A percentile compares a stretch with the other conserved stretches of the same genome.
These are phyloP conservation scores for Podila clonocystis DNA, from an alignment of 192 early-diverging fungal species.

Conservation along the genomic window DNA sequence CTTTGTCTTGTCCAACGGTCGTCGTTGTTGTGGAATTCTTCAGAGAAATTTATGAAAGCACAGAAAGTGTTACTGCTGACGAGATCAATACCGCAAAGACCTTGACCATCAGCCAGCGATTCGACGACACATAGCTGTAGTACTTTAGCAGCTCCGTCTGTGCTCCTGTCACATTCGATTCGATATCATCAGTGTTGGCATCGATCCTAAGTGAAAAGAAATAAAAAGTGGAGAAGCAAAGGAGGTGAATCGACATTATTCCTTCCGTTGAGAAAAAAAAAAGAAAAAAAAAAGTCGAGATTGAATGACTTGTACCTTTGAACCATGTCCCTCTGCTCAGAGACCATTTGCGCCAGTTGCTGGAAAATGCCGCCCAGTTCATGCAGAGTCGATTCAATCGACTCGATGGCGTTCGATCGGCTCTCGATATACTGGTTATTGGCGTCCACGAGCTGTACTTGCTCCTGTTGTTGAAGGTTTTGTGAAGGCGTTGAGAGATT, in stretches of 20 bases:
- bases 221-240: neutral
- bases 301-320: slow-evolving; percentile 57
- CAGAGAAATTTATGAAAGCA: slow-evolving; percentile 14
- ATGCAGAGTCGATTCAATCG: slow-evolving; percentile 96
- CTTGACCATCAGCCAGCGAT: slow-evolving; percentile 96
- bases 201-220: slow-evolving; percentile 73
- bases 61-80: slow-evolving; percentile 54
- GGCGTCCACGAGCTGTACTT: slow-evolving; percentile 67
- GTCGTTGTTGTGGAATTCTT: no score
- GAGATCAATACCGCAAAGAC: slow-evolving; percentile 91
- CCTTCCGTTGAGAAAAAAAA: neutral
- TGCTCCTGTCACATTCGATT: slow-evolving; percentile 90
- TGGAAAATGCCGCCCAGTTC: slow-evolving; percentile 95
- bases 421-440: slow-evolving; percentile 89
- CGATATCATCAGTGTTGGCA: slow-evolving; percentile 92
- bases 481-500: slow-evolving; percentile 60
- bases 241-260: neutral
- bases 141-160: slow-evolving; percentile 92
- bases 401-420: slow-evolving; percentile 90
- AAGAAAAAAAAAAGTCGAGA: neutral
- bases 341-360: slow-evolving; percentile 87
- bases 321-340: slow-evolving; percentile 90
- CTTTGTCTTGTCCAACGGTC: neutral
- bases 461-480: slow-evolving; percentile 72
- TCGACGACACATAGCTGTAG: slow-evolving; percentile 91